Evolutionary conservation across 257 asterid species (phyloP).

Genomic region (Pogostemon cablin): DNA sequence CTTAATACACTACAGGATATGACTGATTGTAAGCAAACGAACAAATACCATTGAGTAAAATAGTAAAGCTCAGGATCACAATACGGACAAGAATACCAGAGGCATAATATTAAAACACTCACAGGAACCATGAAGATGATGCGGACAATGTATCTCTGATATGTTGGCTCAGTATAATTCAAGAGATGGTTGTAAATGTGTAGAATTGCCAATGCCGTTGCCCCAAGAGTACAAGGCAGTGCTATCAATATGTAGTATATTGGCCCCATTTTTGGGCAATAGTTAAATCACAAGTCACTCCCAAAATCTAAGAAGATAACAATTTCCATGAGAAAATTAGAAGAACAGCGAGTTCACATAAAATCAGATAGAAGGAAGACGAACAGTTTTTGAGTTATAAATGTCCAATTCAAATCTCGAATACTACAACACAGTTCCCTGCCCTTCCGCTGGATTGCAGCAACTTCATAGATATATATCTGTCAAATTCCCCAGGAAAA

Average conservation of each 20-base stretch:
- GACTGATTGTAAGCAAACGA: constrained; percentile 12
- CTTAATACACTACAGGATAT: not conserved
- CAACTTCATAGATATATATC: constrained; percentile 5
- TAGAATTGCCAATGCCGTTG: constrained; percentile 66
- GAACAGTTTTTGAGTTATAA: not conserved
- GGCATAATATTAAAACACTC: constrained; percentile 40
- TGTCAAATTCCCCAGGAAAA: constrained; percentile 10
- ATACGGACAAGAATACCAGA: not conserved
- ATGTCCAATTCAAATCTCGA: constrained; percentile 33
- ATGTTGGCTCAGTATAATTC: constrained; percentile 95
- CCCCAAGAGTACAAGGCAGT: constrained; percentile 85
- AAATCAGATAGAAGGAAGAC: not conserved
- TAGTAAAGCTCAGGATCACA: not conserved
- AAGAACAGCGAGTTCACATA: not conserved
- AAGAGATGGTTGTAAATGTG: constrained; percentile 89
- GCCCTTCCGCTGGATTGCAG: constrained; percentile 31
- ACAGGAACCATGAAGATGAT: constrained; percentile 99
- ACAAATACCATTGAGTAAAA: not conserved
- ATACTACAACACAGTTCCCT: constrained; percentile 10
- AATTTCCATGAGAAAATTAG: constrained; percentile 27
- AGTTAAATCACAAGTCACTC: constrained; percentile 30
- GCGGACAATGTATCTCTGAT: constrained; percentile 94
- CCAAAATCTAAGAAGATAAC: constrained; percentile 30
- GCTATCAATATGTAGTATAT: constrained; percentile 75
- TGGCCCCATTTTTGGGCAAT: constrained; percentile 69